Conservation (phyloP, 2,329 filamentous ascomycete genomes). For the Claviceps digitariae region DNA sequence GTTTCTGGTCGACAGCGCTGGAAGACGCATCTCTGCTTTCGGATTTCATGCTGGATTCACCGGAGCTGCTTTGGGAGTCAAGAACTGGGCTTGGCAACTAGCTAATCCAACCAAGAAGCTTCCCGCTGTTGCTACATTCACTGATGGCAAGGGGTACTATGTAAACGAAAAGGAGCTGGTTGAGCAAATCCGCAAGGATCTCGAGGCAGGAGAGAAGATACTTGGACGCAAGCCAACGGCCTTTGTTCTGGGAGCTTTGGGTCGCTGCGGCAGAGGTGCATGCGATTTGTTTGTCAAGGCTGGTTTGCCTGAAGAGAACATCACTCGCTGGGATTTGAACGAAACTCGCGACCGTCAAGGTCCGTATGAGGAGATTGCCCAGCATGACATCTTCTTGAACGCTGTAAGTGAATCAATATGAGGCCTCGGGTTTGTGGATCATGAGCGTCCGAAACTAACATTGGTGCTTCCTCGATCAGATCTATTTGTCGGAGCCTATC, state of each 20-base stretch:
- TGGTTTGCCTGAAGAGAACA: constrained; percentile 35
- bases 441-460: not conserved
- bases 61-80: constrained; percentile 57
- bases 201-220: constrained; percentile 59
- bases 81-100: constrained; percentile 53
- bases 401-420: constrained; percentile 14
- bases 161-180: constrained; percentile 1
- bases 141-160: constrained; percentile 1
- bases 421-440: not conserved
- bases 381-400: constrained; percentile 49
- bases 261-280: constrained; percentile 74
- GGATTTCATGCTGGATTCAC: constrained; percentile 67
- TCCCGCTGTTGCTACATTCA: constrained; percentile 1
- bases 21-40: constrained; percentile 59
- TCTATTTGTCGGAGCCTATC: constrained; percentile 8
- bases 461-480: not conserved
- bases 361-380: constrained; percentile 65
- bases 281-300: constrained; percentile 65
- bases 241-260: constrained; percentile 74
- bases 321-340: constrained; percentile 55
- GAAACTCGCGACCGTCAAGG: constrained; percentile 57
- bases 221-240: constrained; percentile 54
- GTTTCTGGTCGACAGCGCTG: constrained; percentile 63
- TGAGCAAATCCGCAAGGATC: constrained; percentile 30
- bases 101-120: constrained; percentile 10